Conservation (phyloP, 2,329 filamentous ascomycete species). For the Paraphoma sp. region DNA sequence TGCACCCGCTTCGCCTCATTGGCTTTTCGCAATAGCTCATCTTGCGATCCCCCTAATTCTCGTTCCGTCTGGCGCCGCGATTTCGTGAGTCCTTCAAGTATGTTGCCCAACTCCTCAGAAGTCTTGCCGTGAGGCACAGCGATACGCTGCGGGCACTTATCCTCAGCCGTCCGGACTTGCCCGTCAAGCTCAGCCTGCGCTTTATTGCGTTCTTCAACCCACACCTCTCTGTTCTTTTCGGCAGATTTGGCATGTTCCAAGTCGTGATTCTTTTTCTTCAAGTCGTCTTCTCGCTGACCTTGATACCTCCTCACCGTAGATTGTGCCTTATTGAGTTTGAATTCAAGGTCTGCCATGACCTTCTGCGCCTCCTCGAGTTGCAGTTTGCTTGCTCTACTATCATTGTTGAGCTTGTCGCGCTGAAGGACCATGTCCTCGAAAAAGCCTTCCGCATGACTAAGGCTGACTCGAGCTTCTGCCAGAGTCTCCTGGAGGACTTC, state of each 20-base stretch:
- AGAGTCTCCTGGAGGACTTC: constrained; percentile 58
- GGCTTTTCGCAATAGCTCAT: constrained; percentile 33
- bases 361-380: constrained; percentile 37
- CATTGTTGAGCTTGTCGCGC: constrained; percentile 52
- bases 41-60: constrained; percentile 43
- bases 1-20: constrained; percentile 38
- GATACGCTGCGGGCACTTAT: constrained; percentile 34
- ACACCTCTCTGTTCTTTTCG: constrained; percentile 34
- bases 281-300: constrained; percentile 38
- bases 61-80: constrained; percentile 37
- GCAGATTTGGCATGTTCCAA: constrained; percentile 43
- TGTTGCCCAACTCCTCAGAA: constrained; percentile 36
- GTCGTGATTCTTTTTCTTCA: constrained; percentile 53
- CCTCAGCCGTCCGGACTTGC: constrained; percentile 20
- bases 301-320: constrained; percentile 36
- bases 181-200: constrained; percentile 36
- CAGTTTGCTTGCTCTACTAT: constrained; percentile 35
- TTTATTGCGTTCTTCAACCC: constrained; percentile 33
- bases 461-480: constrained; percentile 60
- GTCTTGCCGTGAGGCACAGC: constrained; percentile 40
- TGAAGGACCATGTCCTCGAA: constrained; percentile 57
- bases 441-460: constrained; percentile 42
- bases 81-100: constrained; percentile 34
- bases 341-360: constrained; percentile 30
- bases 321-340: constrained; percentile 37